Base-by-base conservation (phyloP, 1,284 basidiomycete species). In the Ustilago curta region DNA sequence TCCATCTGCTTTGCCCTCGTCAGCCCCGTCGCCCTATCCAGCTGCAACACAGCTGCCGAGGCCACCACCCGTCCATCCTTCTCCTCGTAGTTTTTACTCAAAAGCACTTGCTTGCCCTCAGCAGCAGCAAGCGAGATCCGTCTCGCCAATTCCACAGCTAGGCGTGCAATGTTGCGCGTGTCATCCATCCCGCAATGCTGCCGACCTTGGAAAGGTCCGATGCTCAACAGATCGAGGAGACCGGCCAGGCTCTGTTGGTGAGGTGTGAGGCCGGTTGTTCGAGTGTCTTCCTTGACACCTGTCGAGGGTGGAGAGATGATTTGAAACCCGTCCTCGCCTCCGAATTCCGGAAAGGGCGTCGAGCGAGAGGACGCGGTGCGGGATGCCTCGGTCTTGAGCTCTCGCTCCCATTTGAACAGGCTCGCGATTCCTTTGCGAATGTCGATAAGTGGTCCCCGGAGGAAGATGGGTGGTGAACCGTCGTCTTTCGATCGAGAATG, bases 141-240 rank as follows among this genome's bases (percentile, higher is more conserved):
- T 35, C 63, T 45, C 19, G 53, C 75, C 0, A 73, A 32, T 61
- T 81, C 80, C 12, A 72, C 45, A 2, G 84, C 79, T 42, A 87
- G 83, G 43, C 86, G 72, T 47, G 85, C 68, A 50, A 87, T 85
- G 60, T 87, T 87, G 64, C 67, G 81, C 60, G 86, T 86, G 68
- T 87, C 87, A 64, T 87, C 86, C 51, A 87, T 84, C 2, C 87
- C 87, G 16, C 86, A 87, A 59, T 87, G 87, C 66, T 87, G 85
- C 25, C 85, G 79, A 6, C 87, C 87, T 70, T 86, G 86, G 49
- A 83, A 78, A 1, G 72, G 64, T 16, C 70, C 78, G 29, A 81
- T 76, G 35, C 52, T 56, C 19, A 81, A 29, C 32, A 71, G 23
- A 8, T 74, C 70, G 29, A 81, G 58, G 3, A 81, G 53, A 3